Conservation (phyloP, 2,329 filamentous ascomycete species). For the Sarocladium brachiariae region DNA sequence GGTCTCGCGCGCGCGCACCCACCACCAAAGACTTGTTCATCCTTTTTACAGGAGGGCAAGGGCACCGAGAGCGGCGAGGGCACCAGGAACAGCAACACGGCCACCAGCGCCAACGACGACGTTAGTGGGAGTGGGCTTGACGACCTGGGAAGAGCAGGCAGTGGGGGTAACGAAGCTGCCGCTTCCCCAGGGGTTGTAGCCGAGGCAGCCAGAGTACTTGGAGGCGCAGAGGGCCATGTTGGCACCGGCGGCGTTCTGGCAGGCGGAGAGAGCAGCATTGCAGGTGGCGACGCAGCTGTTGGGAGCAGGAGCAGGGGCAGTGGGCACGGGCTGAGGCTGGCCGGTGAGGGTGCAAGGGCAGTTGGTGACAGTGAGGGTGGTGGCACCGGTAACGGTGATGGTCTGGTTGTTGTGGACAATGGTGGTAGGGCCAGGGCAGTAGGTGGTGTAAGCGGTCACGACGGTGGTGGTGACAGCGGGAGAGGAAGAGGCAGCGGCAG, state of each 20-base stretch:
- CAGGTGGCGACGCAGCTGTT: slow-evolving; percentile 17
- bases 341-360: slow-evolving; percentile 64
- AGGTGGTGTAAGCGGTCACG: slow-evolving; percentile 64
- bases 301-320: neutral
- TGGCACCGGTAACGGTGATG: slow-evolving; percentile 62
- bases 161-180: slow-evolving; percentile 45
- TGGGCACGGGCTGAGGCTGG: slow-evolving; percentile 36
- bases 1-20: too few species aligned
- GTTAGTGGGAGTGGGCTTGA: slow-evolving; percentile 24
- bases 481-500: slow-evolving; percentile 44
- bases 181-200: slow-evolving; percentile 10
- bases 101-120: neutral
- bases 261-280: neutral
- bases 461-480: slow-evolving; percentile 41
- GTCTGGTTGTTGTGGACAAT: slow-evolving; percentile 58
- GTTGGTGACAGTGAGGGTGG: slow-evolving; percentile 64
- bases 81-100: neutral
- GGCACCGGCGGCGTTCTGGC: neutral
- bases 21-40: too few species aligned
- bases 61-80: too few species aligned
- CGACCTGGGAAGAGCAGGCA: slow-evolving; percentile 42
- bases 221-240: neutral
- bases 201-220: neutral
- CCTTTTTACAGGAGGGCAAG: too few species aligned
- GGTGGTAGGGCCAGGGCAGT: slow-evolving; percentile 61